Evolutionary conservation across 2,329 filamentous ascomycete genomes (phyloP), one percentile per base, ranked within the genome.

Genomic region (Botrytis sinoallii): DNA sequence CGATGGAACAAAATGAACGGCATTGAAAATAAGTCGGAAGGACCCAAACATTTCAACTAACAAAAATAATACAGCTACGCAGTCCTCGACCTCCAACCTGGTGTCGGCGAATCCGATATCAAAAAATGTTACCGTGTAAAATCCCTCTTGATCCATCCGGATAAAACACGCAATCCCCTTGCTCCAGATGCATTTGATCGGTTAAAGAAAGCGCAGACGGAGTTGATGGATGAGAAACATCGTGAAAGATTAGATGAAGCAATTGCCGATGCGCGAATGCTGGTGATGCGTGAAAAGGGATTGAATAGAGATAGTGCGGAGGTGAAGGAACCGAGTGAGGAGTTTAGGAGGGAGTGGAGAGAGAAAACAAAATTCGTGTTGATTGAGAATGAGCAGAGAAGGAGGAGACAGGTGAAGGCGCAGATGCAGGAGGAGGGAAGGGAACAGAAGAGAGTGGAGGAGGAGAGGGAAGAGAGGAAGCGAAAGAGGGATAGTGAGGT

Each of bases 111-210:
- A 79, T 95, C 93, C 74, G 96, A 98, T 84, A 98, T 99, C 86
- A 98, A 98, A 84, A 86, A 91, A 78, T 89, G 89, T 78, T 99
- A 98, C 85, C 95, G 96, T 86, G 95, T 94, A 80, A 98, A 98
- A 84, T 99, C 96, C n/a, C 91, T 99, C 73, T 90, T 99, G 67
- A 98, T 99, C 85, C 96, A 99, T 85, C 96, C 96, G 10, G 96
- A 99, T 86, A 99, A 99, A 84, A 98, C 96, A 73, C 91, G 91
- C 80, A 98, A 99, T 81, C 92, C 94, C 0, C 89, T 87, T 67
- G 96, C 96, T 0, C 95, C 96, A 5, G 96, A 98, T 80, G 96
- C 96, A 77, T 99, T 99, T 81, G 96, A 99, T 84, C 91, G 95
- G 16, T 88, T 99, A 42, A 97, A 97, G 81, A 98, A 98, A 84